Evolutionary conservation across 2,329 filamentous ascomycete genomes (phyloP), one percentile per base, ranked within the genome.

Genomic region (Clonostachys chloroleuca): DNA sequence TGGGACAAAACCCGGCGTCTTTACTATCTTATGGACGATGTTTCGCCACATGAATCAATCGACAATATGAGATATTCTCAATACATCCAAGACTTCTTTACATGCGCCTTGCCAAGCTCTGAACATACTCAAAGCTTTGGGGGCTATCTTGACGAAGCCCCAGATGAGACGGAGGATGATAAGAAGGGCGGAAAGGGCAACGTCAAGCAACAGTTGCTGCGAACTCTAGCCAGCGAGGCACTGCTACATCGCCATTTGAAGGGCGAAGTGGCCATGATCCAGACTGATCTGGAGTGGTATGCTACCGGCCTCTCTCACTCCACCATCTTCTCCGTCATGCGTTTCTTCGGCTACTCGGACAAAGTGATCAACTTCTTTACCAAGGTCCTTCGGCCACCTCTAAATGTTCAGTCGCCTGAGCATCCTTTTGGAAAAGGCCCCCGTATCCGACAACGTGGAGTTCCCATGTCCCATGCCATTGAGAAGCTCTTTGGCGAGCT

Each of bases 261-360:
- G 14, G 36, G 57, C 65, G 35, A 62, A 62, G 18, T 73, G 68
- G 70, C 60, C 67, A 12, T 79, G 4, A 61, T 83, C 37, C 71
- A 77, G 14, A 78, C 78, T 0, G 79, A 83, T 54, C 81, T 83
- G 52, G 67, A 74, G 40, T 79, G 74, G 66, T 80, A 83, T 49
- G 75, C 75, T 0, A 74, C 79, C 1, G 74, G 74, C 5, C 62
- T 84, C 13, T 71, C 81, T 4, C 80, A 85, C 55, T 59, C 68
- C 30, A 78, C 78, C 3, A 73, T 84, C 35, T 62, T 79, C 36
- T 61, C 72, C 2, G 68, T 81, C 2, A 59, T 84, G 51, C 66
- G 70, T 37, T 83, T 77, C 56, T 75, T 84, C 43, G 77, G 77
- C 3, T 73, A 74, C 14, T 64, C 66, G 4, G 53, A 63, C 6